These are phyloP conservation scores for Hemerocallis citrina DNA, from an alignment of 106 monocot species.

Conservation along the genomic window DNA sequence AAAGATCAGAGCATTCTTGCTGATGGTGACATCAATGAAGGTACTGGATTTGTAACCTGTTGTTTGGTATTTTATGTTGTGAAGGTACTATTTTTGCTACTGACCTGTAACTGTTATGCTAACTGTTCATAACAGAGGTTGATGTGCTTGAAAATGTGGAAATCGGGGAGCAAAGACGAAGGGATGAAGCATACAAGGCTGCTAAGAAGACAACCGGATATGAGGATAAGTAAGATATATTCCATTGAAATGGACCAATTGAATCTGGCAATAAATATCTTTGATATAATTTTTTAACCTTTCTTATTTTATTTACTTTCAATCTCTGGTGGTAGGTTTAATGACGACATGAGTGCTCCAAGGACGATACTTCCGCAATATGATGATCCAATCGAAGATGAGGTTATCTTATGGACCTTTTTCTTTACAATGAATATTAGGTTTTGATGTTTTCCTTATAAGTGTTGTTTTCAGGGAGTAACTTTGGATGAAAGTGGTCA, in stretches of 20 bases:
- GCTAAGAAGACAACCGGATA: constrained; percentile 76
- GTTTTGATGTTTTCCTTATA: background rate
- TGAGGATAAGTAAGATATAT: constrained; percentile 64
- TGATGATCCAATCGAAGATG: constrained; percentile 70
- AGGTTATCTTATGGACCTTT: constrained; percentile 37
- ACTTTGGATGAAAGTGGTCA: constrained; percentile 84
- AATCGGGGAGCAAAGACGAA: constrained; percentile 90
- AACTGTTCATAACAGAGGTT: constrained; percentile 28
- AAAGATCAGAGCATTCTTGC: constrained; percentile 92
- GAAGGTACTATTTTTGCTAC: background rate
- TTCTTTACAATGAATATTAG: background rate
- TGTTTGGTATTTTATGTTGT: background rate
- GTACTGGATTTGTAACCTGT: constrained; percentile 33
- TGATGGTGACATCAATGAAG: constrained; percentile 88
- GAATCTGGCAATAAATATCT: background rate
- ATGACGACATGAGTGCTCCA: constrained; percentile 37
- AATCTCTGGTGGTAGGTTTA: constrained; percentile 48
- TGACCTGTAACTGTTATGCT: background rate
- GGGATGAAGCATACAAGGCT: constrained; percentile 79
- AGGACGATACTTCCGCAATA: constrained; percentile 85
- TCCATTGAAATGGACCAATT: background rate
- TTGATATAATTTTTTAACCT: background rate
- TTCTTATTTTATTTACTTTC: constrained; percentile 2
- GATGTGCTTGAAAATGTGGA: constrained; percentile 99
- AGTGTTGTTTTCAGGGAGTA: constrained; percentile 47